Base-by-base conservation (phyloP, 345 rosid genomes). In the Cardamine resedifolia region DNA sequence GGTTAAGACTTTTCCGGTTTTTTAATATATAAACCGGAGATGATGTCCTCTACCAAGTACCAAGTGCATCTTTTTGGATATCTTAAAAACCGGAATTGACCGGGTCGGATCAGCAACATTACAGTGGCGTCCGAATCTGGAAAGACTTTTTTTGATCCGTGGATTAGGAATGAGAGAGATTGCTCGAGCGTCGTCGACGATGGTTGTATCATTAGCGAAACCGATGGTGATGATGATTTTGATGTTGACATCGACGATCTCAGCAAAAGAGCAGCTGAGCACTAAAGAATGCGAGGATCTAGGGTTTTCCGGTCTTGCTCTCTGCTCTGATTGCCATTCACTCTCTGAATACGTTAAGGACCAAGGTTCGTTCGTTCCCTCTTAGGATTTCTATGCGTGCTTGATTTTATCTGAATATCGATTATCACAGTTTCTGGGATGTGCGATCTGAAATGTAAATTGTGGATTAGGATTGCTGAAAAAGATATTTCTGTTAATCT, bases 251-350 rank as follows among this genome's bases (percentile, higher is more conserved):
- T 64, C 43, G 16, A 41, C 68, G 34, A 71, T 52, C 64, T 69
- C 76, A 16, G 80, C 93, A 3, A 81, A 84, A 58, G 95, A 89
- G 71, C 85, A 84, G 72, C 78, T 95, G 39, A 91, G 88, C 76
- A 34, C 82, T 24, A 87, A 84, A 58, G 86, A 88, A 73, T 95
- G 93, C 30, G 96, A 91, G 81, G 77, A 84, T 86, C 91, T 95
- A 49, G 97, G 96, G n/a, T 91, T 95, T 55, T 84, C 96, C 0
- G 99, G 97, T 27, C 89, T 90, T 58, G 99, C 99, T 63, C 92
- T 95, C 58, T 95, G 99, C 79, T 95, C 98, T 66, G 98, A 95
- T 80, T 94, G 99, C 76, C 83, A 80, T 72, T 79, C 97, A 24
- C 82, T 91, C 30, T 78, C 91, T 24, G 97, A 95, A 80, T 95